Conservation (phyloP, 352 stramenopile genomes). For the Globisporangium apiculatum region DNA sequence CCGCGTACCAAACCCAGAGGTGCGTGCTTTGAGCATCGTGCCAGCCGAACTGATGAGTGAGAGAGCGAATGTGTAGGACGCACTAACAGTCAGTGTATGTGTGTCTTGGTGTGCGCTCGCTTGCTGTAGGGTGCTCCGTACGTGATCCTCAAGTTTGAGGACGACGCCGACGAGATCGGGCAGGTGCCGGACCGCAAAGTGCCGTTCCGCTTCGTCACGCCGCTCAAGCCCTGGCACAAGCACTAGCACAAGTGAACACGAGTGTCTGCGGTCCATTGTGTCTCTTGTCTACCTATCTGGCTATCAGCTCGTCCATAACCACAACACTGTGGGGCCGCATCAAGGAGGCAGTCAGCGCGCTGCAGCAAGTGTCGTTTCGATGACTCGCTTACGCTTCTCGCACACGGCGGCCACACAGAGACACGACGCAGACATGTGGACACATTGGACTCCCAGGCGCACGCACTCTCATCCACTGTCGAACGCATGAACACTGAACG, state of each 20-base stretch:
- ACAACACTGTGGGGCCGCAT: too few species aligned
- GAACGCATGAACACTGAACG: too few species aligned
- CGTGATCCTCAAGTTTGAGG: slow-evolving; percentile 96
- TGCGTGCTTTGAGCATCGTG: slow-evolving; percentile 12
- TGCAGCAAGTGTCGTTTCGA: too few species aligned
- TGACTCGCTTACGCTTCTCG: too few species aligned
- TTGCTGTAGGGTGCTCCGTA: slow-evolving; percentile 69
- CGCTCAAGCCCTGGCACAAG: slow-evolving; percentile 46
- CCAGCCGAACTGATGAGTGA: neutral
- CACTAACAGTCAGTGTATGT: neutral
- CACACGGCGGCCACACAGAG: too few species aligned
- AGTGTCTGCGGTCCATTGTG: neutral
- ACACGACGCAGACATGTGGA: too few species aligned
- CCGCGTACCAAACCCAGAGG: slow-evolving; percentile 82
- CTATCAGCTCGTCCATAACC: too few species aligned
- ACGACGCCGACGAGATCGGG: slow-evolving; percentile 92
- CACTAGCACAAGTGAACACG: slow-evolving; percentile 3
- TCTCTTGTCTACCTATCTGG: too few species aligned
- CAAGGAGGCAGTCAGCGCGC: too few species aligned
- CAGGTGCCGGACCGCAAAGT: slow-evolving; percentile 90
- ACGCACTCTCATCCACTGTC: too few species aligned
- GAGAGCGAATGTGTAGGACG: neutral
- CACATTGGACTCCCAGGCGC: too few species aligned
- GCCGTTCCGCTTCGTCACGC: slow-evolving; percentile 92
- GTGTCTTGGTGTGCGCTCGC: neutral